These are phyloP conservation scores for Trypanosoma congolense DNA, from an alignment of 208 protist species.

Conservation along the genomic window DNA sequence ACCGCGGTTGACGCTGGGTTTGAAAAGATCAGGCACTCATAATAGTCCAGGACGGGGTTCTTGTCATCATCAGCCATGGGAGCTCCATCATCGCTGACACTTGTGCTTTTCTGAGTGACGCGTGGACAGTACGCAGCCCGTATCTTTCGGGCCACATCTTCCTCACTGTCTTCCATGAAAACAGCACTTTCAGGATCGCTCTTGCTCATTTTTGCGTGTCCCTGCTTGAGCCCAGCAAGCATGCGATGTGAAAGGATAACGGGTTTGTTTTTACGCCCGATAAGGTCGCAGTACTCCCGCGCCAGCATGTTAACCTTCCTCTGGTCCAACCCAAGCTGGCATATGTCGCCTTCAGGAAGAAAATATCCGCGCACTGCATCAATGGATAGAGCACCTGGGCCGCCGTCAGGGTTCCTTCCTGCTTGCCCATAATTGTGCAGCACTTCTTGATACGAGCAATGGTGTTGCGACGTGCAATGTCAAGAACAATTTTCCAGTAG, in stretches of 20 bases:
- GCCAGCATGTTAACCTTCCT: constrained; percentile 99
- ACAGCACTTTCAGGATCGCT: constrained; percentile 98
- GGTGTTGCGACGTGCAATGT: constrained; percentile 95
- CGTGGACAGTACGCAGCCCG: constrained; percentile 92
- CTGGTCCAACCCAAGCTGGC: constrained; percentile 99
- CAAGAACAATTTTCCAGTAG: constrained; percentile 98
- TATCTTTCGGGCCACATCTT: constrained; percentile 96
- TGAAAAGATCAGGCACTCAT: constrained; percentile 90
- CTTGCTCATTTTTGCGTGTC: constrained; percentile 99
- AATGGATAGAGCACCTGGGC: constrained; percentile 99
- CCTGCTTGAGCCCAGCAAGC: constrained; percentile 94
- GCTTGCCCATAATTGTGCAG: constrained; percentile 98
- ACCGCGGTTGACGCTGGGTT: constrained; percentile 32
- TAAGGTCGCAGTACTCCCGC: constrained; percentile 96
- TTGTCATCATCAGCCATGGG: constrained; percentile 66
- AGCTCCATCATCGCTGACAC: constrained; percentile 71
- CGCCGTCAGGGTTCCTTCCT: constrained; percentile 93
- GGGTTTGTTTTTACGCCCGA: constrained; percentile 89
- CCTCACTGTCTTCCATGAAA: constrained; percentile 98
- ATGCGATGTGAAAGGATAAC: constrained; percentile 99
- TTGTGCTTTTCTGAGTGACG: constrained; percentile 33
- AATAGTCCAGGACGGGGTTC: constrained; percentile 96
- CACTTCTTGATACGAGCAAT: constrained; percentile 97
- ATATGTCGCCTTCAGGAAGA: constrained; percentile 98
- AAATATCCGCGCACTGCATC: constrained; percentile 99